Evolutionary conservation across 2,329 filamentous ascomycete species (phyloP).

Genomic region (Ceratocystiopsis minuta): DNA sequence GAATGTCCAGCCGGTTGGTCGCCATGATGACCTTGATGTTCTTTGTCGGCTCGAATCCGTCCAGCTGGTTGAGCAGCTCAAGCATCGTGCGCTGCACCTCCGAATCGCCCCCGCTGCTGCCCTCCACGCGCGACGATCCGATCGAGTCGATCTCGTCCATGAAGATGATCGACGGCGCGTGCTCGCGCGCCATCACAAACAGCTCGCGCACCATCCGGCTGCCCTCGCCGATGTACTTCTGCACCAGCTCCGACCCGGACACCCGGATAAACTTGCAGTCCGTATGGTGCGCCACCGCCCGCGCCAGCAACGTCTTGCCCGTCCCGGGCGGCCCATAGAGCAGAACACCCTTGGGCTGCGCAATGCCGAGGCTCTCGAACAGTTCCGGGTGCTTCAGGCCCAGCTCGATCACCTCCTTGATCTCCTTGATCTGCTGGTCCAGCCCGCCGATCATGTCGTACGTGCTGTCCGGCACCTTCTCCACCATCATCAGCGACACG

Average conservation of each 20-base stretch:
- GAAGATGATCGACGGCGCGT: conserved; percentile 97
- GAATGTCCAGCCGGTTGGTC: conserved; percentile 91
- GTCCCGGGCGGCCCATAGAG: conserved; percentile 94
- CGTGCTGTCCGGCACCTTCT: conserved; percentile 98
- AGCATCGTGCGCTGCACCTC: conserved; percentile 98
- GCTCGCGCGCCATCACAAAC: conserved; percentile 97
- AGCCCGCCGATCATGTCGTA: conserved; percentile 99
- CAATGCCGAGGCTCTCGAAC: conserved; percentile 97
- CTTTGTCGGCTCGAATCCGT: conserved; percentile 97
- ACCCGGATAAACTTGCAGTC: conserved; percentile 99
- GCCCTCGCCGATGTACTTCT: conserved; percentile 98
- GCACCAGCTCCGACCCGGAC: conserved; percentile 86
- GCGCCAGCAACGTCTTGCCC: conserved; percentile 85
- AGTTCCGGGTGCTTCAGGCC: conserved; percentile 96
- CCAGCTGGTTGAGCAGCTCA: conserved; percentile 92
- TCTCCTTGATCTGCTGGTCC: conserved; percentile 99
- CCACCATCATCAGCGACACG: conserved; percentile 99
- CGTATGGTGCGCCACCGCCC: conserved; percentile 93
- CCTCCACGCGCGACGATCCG: conserved; percentile 90
- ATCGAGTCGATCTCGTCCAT: conserved; percentile 99
- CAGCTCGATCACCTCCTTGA: conserved; percentile 98
- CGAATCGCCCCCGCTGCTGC: conserved; percentile 84
- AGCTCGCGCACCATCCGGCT: conserved; percentile 96
- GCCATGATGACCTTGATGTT: conserved; percentile 99
- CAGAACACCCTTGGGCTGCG: conserved; percentile 91